Base-by-base conservation (phyloP, 805 yeast genomes). In the Wickerhamomyces alni region DNA sequence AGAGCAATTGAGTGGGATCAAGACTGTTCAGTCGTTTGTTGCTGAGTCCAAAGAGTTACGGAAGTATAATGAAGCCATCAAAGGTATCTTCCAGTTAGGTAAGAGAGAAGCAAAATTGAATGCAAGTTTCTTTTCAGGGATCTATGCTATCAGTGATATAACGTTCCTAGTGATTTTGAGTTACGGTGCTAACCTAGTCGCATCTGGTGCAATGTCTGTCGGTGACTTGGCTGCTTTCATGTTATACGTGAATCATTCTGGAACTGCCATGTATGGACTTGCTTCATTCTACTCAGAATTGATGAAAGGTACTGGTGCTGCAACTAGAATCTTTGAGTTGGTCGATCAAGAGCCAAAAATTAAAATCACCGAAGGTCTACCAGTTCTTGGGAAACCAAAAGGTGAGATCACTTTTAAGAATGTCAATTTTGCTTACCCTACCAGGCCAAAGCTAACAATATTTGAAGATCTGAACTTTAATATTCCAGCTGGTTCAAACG, bases 261-360 rank as follows among this genome's bases (percentile, higher is more conserved):
- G 97, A 1, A 72, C 84, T 26, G 83, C 97, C 5, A 85, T 91
- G 38, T 85, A 84, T 58, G 96, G 97, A 0, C 59, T 91, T n/a
- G 91, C 96, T 0, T 83, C 85, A 46, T 91, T 93, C 57, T 93
- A 89, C 57, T 82, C 96, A 1, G 99, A 93, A 59, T 66, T 93
- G 43, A 93, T 93, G 99, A 93, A 93, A 66, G 98, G 97, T 39
- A 85, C 87, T 8, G 99, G 99, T 40, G 98, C 98, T 1, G 94
- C 98, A 0, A 80, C 91, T 39, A 72, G 99, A 47, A 68, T 91
- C 28, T 91, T 91, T 65, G 99, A 93, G 59, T 67, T 93, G 35
- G 76, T 83, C 33, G 95, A 87, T 46, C 72, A 84, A 61, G 65
- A 77, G 42, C 89, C 97, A 2, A 63, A 69, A 16, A 87, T 91